phyloP scores from a whole-genome alignment of 139 green algal species.

The Nannochloris sp. region DNA sequence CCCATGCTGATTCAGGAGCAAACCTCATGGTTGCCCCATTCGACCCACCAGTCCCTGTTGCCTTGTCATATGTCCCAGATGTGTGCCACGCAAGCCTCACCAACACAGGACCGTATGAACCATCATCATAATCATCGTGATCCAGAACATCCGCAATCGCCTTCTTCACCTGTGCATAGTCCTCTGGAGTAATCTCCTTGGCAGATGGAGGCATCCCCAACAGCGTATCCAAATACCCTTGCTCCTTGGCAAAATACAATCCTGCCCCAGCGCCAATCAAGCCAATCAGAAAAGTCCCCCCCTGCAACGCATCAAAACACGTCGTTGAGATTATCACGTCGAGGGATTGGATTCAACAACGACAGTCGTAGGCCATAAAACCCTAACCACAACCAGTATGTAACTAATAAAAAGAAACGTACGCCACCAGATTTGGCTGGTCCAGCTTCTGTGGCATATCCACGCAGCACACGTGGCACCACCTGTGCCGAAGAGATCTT shows the following conservation, averaged over 20 bases:
- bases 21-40: conserved; percentile 86
- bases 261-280: conserved; percentile 22
- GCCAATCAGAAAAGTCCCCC: conserved; percentile 14
- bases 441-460: neutral
- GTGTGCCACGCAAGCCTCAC: conserved; percentile 30
- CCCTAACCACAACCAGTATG: neutral
- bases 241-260: conserved; percentile 37
- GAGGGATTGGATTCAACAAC: neutral
- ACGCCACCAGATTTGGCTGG: neutral
- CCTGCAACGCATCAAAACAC: neutral
- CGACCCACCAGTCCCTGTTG: conserved; percentile 57
- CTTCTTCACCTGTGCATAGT: conserved; percentile 63
- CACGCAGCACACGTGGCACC: neutral
- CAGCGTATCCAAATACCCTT: conserved; percentile 29
- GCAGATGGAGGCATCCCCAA: conserved; percentile 21
- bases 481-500: too few relatives aligned
- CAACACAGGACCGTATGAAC: conserved; percentile 60
- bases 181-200: conserved; percentile 29
- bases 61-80: conserved; percentile 72
- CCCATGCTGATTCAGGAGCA: conserved; percentile 56
- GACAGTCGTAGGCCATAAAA: neutral
- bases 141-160: conserved; percentile 62
- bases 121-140: conserved; percentile 66
- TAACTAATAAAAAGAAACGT: neutral
- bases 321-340: neutral